Base-by-base conservation (phyloP, 2,329 filamentous ascomycete species). In the Cercospora sp. region DNA sequence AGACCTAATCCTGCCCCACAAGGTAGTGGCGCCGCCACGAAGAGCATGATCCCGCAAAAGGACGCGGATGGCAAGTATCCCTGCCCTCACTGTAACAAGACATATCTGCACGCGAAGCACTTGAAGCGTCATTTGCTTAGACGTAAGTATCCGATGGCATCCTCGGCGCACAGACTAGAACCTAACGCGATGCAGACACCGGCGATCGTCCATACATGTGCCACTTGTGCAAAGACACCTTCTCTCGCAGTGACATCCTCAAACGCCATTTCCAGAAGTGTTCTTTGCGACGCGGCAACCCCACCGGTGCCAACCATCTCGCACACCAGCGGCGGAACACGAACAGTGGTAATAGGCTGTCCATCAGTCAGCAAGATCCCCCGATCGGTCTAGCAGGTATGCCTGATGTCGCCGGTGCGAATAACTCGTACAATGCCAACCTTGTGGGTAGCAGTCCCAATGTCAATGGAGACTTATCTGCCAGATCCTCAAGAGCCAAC, bases 181-280 rank as follows among this genome's bases (percentile, higher is more conserved):
- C 30, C 55, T 84, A 73, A 85, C 77, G 64, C 72, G 66, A 28
- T 66, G 57, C 76, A 97, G 94, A 99, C 84, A 98, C 95, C 70
- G 95, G 95, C 77, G 94, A 98, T 81, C 92, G 95, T 73, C 95
- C 95, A 66, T 99, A 99, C 84, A 96, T 96, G 89, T 99, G 95
- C 83, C 92, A 97, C 73, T 86, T 99, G 62, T 99, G 95, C 85
- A 93, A 95, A 80, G 95, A 98, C 81, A 98, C 94, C 37, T 99
- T 99, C 82, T 97, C 93, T 60, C 90, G 95, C 80, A 97, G 93
- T 85, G 95, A 99, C 79, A 98, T 99, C 73, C 84, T 99, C 77
- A 99, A 99, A 86, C 92, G 95, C 73, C 95, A 99, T 83, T 99
- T 98, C 83, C 94, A 97, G 81, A 99, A 99, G 85, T 99, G 95